Evolutionary conservation across 768 basidiomycete genomes (phyloP).

Genomic region (Trametes coccinea): DNA sequence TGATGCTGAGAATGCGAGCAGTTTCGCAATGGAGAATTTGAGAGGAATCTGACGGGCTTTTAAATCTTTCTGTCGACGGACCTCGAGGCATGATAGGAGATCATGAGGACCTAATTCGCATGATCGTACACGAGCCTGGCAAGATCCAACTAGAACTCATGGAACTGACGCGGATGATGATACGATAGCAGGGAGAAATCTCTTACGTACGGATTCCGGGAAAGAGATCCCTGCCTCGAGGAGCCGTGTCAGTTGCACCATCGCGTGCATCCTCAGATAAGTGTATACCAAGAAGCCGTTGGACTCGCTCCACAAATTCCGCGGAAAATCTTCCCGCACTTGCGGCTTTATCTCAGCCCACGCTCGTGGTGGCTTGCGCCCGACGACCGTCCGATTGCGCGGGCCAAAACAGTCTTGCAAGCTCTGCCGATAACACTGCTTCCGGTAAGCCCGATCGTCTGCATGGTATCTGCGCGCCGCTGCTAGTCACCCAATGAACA

Average conservation of each 20-base stretch:
- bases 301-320: background rate
- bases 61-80: background rate
- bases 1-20: background rate
- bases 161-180: too few relatives aligned
- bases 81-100: background rate
- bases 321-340: background rate
- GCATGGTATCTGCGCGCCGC: too few relatives aligned
- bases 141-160: too few relatives aligned
- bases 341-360: background rate
- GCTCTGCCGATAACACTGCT: background rate
- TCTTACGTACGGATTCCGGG: constrained; percentile 1
- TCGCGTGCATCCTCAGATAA: background rate
- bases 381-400: background rate
- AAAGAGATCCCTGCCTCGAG: background rate
- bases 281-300: background rate
- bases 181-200: background rate
- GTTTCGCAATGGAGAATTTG: background rate
- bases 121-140: background rate
- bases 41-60: background rate
- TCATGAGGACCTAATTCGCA: constrained; percentile 1
- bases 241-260: background rate
- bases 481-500: background rate
- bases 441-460: background rate
- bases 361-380: background rate
- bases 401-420: background rate